Percentiles rank a stretch among this genome's conserved stretches.
These are phyloP conservation scores for Plasmodium chabaudi DNA, from an alignment of 169 alveolate species.

Conservation along the genomic window DNA sequence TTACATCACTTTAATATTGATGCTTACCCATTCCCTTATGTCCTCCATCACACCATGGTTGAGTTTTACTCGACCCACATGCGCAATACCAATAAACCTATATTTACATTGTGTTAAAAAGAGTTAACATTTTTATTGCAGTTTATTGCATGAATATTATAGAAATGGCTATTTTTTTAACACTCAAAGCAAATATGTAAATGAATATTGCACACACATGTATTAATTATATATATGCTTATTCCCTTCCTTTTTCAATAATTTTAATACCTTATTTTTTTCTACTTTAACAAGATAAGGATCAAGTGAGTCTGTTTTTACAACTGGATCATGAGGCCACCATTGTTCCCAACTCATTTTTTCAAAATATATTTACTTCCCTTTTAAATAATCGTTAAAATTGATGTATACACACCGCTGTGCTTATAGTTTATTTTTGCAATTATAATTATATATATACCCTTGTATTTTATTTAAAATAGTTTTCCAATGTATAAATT, in stretches of 20 bases:
- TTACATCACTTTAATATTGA: neutral
- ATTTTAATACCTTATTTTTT: slow-evolving; percentile 79
- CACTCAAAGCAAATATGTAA: neutral
- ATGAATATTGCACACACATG: neutral
- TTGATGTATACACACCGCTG: neutral
- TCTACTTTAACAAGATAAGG: slow-evolving; percentile 84
- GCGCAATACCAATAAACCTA: slow-evolving; percentile 89
- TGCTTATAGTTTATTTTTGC: neutral
- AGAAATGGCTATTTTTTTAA: neutral
- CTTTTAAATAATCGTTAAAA: neutral
- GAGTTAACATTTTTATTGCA: neutral
- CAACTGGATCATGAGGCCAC: slow-evolving; percentile 89
- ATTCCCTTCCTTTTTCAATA: neutral
- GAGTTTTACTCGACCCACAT: slow-evolving; percentile 82
- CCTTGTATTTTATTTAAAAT: neutral
- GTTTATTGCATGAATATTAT: neutral
- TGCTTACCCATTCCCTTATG: slow-evolving; percentile 84
- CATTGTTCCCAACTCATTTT: slow-evolving; percentile 86
- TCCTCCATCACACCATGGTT: slow-evolving; percentile 88
- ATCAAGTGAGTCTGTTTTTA: slow-evolving; percentile 81
- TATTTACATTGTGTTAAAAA: slow-evolving; percentile 35
- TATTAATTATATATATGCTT: slow-evolving; percentile 15
- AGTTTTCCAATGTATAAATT: neutral
- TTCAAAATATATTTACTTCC: slow-evolving; percentile 9
- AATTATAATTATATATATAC: neutral